Evolutionary conservation across 2,329 filamentous ascomycete genomes (phyloP), one percentile per base, ranked within the genome.

Genomic region (Venturia oleaginea): DNA sequence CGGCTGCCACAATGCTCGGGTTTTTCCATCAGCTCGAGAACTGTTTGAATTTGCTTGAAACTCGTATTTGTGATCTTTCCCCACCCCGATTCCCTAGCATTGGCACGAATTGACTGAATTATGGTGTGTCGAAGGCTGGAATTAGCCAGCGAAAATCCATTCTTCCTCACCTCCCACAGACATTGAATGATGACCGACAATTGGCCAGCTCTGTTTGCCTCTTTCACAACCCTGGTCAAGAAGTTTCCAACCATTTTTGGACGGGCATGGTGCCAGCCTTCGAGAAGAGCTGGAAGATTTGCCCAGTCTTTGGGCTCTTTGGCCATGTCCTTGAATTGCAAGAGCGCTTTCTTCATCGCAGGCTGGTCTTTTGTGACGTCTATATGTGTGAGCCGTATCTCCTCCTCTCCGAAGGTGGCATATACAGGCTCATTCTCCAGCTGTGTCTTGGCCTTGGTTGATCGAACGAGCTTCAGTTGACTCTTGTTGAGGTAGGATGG

Each of bases 401-500:
- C 74, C 63, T 78, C 74, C 22, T 70, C 71, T 15, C 66, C 51
- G 42, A 66, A 27, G 30, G 64, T 61, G 61, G 66, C 65, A 27
- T 37, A 66, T 59, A 67, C 61, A 34, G 59, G 46, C 8, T 65
- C 64, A 38, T 64, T 62, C 37, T 65, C 59, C 32, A 65, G 40
- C 42, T 63, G 64, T 22, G 64, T 54, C 19, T 40, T 48, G 27
- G 24, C 24, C 32, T 63, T 63, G 34, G 46, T 55, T 34, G 46
- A 55, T n/a, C 46, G 81, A 68, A 89, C 74, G 66, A 82, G 78
- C 68, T 81, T 77, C 69, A 78, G 81, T 74, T 88, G 82, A 61
- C 76, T 73, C 34, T 71, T 65, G 27, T 80, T 78, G 34, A 90
- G 82, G 71, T 85, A 83, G 38, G 79, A 75, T n/a, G 86, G 86